A percentile compares a stretch with the other conserved stretches of the same genome.
These are phyloP conservation scores for Russula ochroleuca DNA, from an alignment of 768 basidiomycete genomes.

Conservation along the genomic window DNA sequence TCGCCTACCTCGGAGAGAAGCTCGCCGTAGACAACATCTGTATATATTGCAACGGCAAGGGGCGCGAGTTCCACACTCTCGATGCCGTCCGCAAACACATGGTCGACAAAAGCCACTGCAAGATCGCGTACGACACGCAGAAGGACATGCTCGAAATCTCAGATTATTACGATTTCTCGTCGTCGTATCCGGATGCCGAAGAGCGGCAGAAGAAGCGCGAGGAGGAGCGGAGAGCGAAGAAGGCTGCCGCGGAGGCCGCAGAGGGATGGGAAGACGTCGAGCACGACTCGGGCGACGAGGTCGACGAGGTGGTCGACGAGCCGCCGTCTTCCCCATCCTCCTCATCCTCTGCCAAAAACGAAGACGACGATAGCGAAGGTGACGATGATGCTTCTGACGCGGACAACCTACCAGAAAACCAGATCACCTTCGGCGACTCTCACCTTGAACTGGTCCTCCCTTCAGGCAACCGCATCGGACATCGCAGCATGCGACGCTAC, in stretches of 20 bases:
- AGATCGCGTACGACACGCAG: slow-evolving; percentile 84
- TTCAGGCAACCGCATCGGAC: slow-evolving; percentile 88
- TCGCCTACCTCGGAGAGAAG: slow-evolving; percentile 87
- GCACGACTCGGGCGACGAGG: slow-evolving; percentile 33
- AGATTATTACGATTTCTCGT: slow-evolving; percentile 89
- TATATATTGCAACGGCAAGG: slow-evolving; percentile 81
- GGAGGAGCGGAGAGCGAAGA: slow-evolving; percentile 21
- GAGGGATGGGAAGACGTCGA: slow-evolving; percentile 35
- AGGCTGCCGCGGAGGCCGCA: slow-evolving; percentile 29
- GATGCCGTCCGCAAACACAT: slow-evolving; percentile 94
- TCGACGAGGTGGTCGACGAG: slow-evolving; percentile 35
- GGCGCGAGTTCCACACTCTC: slow-evolving; percentile 75
- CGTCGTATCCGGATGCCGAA: slow-evolving; percentile 65
- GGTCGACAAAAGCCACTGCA: slow-evolving; percentile 94
- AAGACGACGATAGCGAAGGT: slow-evolving; percentile 31
- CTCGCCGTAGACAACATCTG: slow-evolving; percentile 91
- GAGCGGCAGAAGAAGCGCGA: slow-evolving; percentile 24
- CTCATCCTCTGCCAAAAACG: background rate
- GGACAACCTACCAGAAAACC: slow-evolving; percentile 46
- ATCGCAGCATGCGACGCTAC: slow-evolving; percentile 80
- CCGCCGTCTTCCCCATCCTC: slow-evolving; percentile 26
- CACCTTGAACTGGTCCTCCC: slow-evolving; percentile 87
- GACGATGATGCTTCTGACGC: slow-evolving; percentile 35
- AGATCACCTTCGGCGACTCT: slow-evolving; percentile 74
- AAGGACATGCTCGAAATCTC: slow-evolving; percentile 80